Evolutionary conservation across 1,284 basidiomycete genomes (phyloP).

Genomic region (Ceratobasidium sp.): DNA sequence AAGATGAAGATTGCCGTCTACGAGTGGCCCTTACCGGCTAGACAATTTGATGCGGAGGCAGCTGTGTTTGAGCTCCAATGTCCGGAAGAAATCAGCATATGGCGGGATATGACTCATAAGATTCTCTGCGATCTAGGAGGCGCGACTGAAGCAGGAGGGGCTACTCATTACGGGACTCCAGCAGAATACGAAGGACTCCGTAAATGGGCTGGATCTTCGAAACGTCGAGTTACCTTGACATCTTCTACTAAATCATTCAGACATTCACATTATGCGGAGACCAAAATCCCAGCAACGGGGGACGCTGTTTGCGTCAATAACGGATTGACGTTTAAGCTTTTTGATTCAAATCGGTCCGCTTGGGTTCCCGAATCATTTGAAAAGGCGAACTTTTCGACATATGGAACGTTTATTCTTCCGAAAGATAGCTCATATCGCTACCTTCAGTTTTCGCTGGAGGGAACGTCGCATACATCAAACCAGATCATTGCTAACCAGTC

Average conservation of each 20-base stretch:
- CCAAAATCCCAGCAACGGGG: constrained; percentile 50
- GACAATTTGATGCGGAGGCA: constrained; percentile 47
- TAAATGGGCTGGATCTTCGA: neutral
- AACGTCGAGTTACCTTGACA: constrained; percentile 52
- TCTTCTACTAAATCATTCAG: constrained; percentile 59
- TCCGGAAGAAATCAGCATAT: constrained; percentile 57
- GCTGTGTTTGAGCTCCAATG: constrained; percentile 61
- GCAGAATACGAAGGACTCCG: neutral
- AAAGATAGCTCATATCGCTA: constrained; percentile 52
- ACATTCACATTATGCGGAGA: constrained; percentile 54
- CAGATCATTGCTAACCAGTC: constrained; percentile 58
- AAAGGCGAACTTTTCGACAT: constrained; percentile 44
- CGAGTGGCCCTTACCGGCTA: constrained; percentile 63
- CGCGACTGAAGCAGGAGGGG: neutral
- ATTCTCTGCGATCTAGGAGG: constrained; percentile 48
- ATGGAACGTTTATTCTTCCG: constrained; percentile 53
- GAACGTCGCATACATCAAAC: constrained; percentile 59
- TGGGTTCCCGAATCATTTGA: constrained; percentile 45
- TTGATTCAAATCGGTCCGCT: constrained; percentile 6
- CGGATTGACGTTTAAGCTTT: constrained; percentile 51
- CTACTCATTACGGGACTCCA: neutral
- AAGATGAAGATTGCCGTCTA: constrained; percentile 55
- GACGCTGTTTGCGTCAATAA: constrained; percentile 54
- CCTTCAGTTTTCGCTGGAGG: constrained; percentile 56
- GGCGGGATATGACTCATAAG: constrained; percentile 59